Base-by-base conservation (phyloP, 2,329 filamentous ascomycete species). In the Plectosphaerella cucumerina region DNA sequence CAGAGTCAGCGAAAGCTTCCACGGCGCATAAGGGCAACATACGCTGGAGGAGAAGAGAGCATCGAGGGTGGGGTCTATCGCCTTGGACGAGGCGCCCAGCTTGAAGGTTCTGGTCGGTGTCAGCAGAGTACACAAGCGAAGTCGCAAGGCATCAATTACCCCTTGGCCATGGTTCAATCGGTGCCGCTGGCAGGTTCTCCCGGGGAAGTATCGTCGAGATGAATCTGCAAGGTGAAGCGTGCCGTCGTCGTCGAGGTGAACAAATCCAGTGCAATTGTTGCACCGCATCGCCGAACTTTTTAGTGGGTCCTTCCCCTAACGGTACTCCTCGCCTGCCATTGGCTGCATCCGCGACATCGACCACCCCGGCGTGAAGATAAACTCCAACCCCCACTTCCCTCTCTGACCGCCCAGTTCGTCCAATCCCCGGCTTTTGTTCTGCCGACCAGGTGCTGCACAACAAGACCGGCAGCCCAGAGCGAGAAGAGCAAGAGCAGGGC, bases 21-120 rank as follows among this genome's bases (percentile, higher is more conserved):
- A 44, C 35, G 39, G 11, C 17, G 39, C n/a, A 17, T 17, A 11
- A 14, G 14, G 26, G 17, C 44, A 53, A 78, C 85, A 72, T 78
- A 90, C 87, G 74, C 87, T 90, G 51, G 78, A 74, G 51, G 85
- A 78, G 70, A 91, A 91, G 37, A 91, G 76, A 54, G 85, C 84
- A 61, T 85, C 77, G 58, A 91, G 74, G 50, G 77, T 72, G 65
- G 87, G 85, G 73, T 91, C 87, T 53, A 90, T 74, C 53, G 77
- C 75, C 66, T 80, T 80, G 51, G 72, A 69, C 34, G 75, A 69
- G 55, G 72, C 74, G 48, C 66, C 58, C 53, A 82, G 59, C 51
- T 61, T 47, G 52, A 35, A 43, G 18, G 47, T 31, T 43, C 47
- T 48, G n/a, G 17, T 20, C 11, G 62, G 45, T 60, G 58, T 57